phyloP scores from a whole-genome alignment of 2,329 filamentous ascomycete genomes.

The Colletotrichum liaoningense region DNA sequence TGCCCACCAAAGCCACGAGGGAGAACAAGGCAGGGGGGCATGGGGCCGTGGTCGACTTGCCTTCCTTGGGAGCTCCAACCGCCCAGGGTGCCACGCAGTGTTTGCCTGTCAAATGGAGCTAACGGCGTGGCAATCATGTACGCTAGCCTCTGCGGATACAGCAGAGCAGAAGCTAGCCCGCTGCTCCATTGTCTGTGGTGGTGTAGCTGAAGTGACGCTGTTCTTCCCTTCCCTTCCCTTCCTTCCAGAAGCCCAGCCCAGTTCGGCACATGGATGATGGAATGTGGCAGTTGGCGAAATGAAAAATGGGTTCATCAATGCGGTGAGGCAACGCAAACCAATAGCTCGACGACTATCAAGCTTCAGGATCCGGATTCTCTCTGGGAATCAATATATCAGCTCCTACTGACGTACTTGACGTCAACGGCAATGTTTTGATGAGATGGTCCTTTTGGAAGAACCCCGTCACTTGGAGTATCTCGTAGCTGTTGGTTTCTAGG shows the following conservation, averaged over 20 bases:
- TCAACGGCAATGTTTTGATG: background rate
- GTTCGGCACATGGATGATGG: background rate
- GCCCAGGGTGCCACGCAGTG: constrained; percentile 31
- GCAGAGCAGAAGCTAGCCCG: background rate
- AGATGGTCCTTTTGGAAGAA: background rate
- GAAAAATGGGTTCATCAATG: constrained; percentile 22
- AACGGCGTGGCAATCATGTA: background rate
- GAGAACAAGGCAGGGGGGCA: background rate
- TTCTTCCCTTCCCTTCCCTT: background rate
- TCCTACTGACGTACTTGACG: background rate
- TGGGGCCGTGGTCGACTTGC: constrained; percentile 4
- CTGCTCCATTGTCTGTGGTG: background rate
- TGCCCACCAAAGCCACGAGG: background rate
- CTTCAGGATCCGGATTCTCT: background rate
- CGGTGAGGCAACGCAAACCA: constrained; percentile 14
- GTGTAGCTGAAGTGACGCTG: background rate
- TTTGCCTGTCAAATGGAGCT: constrained; percentile 7
- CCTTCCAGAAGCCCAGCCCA: background rate
- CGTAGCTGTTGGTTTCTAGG: background rate
- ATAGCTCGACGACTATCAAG: background rate
- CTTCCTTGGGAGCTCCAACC: constrained; percentile 20
- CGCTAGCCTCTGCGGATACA: background rate
- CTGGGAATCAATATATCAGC: background rate
- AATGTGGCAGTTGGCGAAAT: constrained; percentile 18
- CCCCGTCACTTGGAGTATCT: background rate